Evolutionary conservation across 1,139 yeast species (phyloP).

Genomic region (Saccharomyces hybrid): DNA sequence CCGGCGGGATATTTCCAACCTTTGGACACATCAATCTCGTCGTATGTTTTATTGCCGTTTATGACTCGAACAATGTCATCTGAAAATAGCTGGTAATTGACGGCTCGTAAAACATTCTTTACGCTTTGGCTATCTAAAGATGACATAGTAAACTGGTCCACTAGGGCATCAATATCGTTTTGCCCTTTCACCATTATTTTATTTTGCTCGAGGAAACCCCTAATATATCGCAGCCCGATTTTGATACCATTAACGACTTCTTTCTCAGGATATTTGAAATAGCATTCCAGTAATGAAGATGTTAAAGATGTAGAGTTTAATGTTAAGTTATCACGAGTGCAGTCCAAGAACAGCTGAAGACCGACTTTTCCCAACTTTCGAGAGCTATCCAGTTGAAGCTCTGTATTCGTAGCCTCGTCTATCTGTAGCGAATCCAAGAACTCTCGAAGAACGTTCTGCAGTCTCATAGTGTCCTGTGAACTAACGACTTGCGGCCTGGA

Average conservation of each 20-base stretch:
- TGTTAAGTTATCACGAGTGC: conserved; percentile 16
- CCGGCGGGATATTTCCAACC: conserved; percentile 29
- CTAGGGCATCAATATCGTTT: conserved; percentile 17
- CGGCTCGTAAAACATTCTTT: conserved; percentile 15
- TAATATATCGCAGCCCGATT: conserved; percentile 12
- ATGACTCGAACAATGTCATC: conserved; percentile 28
- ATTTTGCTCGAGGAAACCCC: conserved; percentile 12
- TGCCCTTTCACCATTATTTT: conserved; percentile 12
- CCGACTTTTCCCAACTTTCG: conserved; percentile 24
- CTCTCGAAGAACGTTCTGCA: conserved; percentile 19
- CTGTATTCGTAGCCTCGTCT: conserved; percentile 11
- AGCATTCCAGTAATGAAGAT: conserved; percentile 13
- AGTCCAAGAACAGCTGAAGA: conserved; percentile 22
- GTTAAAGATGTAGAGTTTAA: conserved; percentile 20
- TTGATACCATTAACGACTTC: conserved; percentile 14
- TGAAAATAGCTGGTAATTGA: conserved; percentile 24
- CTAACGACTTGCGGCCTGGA: conserved; percentile 18
- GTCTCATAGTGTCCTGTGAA: conserved; percentile 17
- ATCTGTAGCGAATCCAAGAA: conserved; percentile 17
- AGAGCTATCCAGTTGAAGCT: conserved; percentile 7
- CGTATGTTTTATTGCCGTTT: conserved; percentile 22
- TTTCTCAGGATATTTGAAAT: conserved; percentile 14
- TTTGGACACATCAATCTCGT: conserved; percentile 25
- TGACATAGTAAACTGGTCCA: conserved; percentile 12
- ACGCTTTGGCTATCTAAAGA: conserved; percentile 6